These are phyloP conservation scores for Biancaea sappan DNA, from an alignment of 306 rosid genomes.

Conservation along the genomic window DNA sequence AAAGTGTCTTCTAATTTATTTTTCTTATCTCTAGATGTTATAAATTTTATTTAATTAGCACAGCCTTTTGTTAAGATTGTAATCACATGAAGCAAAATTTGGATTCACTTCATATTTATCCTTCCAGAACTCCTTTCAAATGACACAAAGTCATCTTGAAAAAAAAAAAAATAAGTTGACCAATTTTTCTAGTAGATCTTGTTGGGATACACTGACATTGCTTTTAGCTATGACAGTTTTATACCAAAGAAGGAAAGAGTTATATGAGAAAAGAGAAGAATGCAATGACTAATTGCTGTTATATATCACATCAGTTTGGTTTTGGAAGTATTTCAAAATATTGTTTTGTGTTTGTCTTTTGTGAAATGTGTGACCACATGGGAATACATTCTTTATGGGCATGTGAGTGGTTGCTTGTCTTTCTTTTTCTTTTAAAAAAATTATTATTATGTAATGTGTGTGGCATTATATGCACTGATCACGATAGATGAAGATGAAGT, in stretches of 20 bases:
- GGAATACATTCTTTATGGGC: slow-evolving; percentile 47
- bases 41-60: slow-evolving; percentile 40
- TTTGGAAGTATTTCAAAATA: slow-evolving; percentile 8
- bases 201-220: slow-evolving; percentile 35
- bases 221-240: slow-evolving; percentile 35
- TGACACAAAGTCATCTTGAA: too few species aligned
- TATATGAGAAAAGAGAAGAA: slow-evolving; percentile 23
- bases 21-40: slow-evolving; percentile 18
- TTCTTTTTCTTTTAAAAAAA: slow-evolving; percentile 30
- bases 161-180: too few species aligned
- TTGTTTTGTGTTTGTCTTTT: slow-evolving; percentile 16
- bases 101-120: too few species aligned
- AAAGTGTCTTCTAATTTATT: slow-evolving; percentile 43
- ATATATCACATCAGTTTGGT: slow-evolving; percentile 38
- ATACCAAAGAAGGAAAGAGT: slow-evolving; percentile 39
- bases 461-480: slow-evolving; percentile 43
- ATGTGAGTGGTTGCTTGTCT: slow-evolving; percentile 55
- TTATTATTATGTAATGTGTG: slow-evolving; percentile 28
- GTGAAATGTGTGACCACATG: slow-evolving; percentile 54
- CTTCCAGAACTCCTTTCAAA: too few species aligned
- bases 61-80: slow-evolving; percentile 49
- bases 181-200: too few species aligned
- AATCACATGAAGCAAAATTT: too few species aligned
- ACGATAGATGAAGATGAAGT: slow-evolving; percentile 44
- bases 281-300: slow-evolving; percentile 44